phyloP scores from a whole-genome alignment of 73 alveolate genomes.

The Effrenium voratum region DNA sequence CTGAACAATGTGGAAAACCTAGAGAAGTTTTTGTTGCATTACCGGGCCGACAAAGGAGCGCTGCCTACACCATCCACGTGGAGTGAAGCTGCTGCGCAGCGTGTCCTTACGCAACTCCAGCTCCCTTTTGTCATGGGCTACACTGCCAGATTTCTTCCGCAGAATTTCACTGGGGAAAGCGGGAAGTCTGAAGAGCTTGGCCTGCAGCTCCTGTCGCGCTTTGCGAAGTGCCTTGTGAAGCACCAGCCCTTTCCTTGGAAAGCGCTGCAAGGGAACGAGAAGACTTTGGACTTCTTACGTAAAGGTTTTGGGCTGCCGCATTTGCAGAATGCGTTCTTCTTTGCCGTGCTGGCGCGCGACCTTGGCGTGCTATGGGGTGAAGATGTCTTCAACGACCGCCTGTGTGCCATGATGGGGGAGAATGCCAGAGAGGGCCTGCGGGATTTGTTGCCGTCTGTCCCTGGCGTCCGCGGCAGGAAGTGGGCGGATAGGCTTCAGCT shows the following conservation, averaged over 20 bases:
- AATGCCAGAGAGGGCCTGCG: background rate
- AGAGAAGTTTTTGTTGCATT: background rate
- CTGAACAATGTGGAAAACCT: background rate
- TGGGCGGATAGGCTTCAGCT: no score
- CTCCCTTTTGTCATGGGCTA: background rate
- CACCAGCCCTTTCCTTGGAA: background rate
- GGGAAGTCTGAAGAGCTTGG: background rate
- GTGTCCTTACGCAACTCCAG: background rate
- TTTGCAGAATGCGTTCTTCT: background rate
- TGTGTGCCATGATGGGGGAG: background rate
- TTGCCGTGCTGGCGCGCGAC: background rate
- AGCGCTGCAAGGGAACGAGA: background rate
- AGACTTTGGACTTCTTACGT: background rate
- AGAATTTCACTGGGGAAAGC: background rate
- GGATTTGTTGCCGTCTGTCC: background rate
- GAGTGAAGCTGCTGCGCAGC: background rate
- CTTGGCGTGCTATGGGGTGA: background rate
- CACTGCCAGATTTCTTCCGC: background rate
- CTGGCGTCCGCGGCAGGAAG: no score
- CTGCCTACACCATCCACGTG: background rate
- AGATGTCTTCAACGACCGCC: background rate
- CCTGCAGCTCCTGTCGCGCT: background rate
- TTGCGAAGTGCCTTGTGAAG: background rate
- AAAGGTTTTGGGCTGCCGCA: background rate
- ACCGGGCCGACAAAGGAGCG: background rate